Evolutionary conservation across 2,329 filamentous ascomycete species (phyloP), one percentile per base, ranked within the genome.

Genomic region (Paraphaeosphaeria sporulosa): DNA sequence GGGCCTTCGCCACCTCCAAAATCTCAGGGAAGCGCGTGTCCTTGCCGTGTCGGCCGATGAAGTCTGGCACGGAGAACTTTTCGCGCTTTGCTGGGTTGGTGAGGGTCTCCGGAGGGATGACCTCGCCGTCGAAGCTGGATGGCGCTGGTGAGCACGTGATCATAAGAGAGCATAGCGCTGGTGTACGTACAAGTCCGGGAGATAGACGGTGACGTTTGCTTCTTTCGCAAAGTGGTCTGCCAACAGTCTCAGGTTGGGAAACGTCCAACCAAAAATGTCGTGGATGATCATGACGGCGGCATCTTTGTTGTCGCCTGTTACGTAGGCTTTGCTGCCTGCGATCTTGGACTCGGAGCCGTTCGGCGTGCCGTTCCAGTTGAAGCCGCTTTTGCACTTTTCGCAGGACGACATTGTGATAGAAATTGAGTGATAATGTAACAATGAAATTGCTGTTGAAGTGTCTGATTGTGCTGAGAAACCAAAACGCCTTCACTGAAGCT

Each of bases 251-350:
- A 78, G 69, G 66, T 84, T 84, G 34, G 74, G 68, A 51, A 83
- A 77, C n/a, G 78, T 78, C 78, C 78, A 83, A 60, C 82, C 82
- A 60, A 83, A 84, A 69, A 85, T 75, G 73, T 71, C 71, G 27
- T 74, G 69, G n/a, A 74, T 36, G 51, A 85, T 72, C 62, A 85
- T 80, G 54, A 85, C 75, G 44, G 84, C 75, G 4, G 77, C 76
- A 64, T 81, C 81, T 38, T 78, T 74, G 49, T 76, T 71, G n/a
- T 80, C 77, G 62, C 81, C 80, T 12, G 81, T 72, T 19, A 81
- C 72, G 59, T 82, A 81, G 59, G 77, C 76, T 17, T 40, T 40
- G 36, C 13, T 40, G 34, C 74, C 72, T 55, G 76, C 77, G 32
- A 82, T 65, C 5, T 65, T 72, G 57, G 75, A 70, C 62, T 78